Base-by-base conservation (phyloP, 257 asterid species). In the Solanum sejunctum region DNA sequence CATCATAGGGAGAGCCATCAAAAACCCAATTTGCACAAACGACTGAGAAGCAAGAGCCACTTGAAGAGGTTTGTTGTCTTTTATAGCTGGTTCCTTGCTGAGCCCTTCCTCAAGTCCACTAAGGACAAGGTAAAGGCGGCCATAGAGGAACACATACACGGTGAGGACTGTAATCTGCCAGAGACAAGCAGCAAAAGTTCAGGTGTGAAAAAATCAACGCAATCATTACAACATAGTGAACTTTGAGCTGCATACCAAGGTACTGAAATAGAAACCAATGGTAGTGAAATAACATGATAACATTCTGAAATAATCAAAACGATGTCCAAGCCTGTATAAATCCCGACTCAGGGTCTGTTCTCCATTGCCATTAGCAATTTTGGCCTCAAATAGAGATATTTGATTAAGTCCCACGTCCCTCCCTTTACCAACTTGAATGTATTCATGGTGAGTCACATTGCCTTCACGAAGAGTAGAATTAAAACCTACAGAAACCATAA, bases 401-500 rank as follows among this genome's bases (percentile, higher is more conserved):
- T 97, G 99, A 91, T 97, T 97, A 86, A 97, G 99, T 60, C 99
- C 98, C 15, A 97, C 98, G 86, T 97, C 99, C 89, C 98, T 92
- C 87, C 98, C 98, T 92, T 97, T 97, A 51, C 99, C 99, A 84
- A 97, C 99, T 92, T 97, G 99, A 82, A 95, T 97, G 89, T 97
- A 97, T 72, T 97, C 99, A 84, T 97, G 99, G 90, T 97, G 98
- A 47, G 98, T 95, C 23, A 95, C 98, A 88, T 97, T 97, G 89
- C 99, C 98, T 90, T 92, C 98, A 78, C 99, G 97, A 32, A 97
- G 98, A 20, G 98, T 97, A 61, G 99, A 97, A 92, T 97, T 97
- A 88, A 95, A 97, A 69, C 99, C 99, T 97, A 86, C 88, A 89
- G 7, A 81, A 45, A 36, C 52, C 80, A 43, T 64, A 69, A 6